phyloP scores from a whole-genome alignment of 2,329 filamentous ascomycete species.

The Ophiosphaerella herpotricha region DNA sequence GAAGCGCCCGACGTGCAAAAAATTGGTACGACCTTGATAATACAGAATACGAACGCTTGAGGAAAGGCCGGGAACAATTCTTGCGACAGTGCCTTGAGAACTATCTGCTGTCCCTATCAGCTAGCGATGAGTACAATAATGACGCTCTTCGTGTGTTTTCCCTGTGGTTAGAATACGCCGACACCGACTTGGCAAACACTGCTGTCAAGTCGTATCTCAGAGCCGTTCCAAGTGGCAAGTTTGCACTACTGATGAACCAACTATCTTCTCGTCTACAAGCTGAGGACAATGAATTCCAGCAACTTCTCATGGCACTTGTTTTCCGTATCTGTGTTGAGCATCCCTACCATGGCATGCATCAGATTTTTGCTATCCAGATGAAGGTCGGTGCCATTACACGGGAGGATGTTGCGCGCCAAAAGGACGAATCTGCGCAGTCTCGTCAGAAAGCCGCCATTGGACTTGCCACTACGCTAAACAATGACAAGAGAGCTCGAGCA shows the following conservation, averaged over 20 bases:
- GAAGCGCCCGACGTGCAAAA: constrained; percentile 70
- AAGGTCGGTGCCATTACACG: constrained; percentile 61
- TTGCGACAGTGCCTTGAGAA: constrained; percentile 90
- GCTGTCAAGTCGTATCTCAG: constrained; percentile 72
- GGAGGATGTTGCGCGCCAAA: constrained; percentile 57
- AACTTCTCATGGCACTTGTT: constrained; percentile 72
- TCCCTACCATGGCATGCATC: constrained; percentile 96
- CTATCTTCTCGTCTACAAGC: constrained; percentile 88
- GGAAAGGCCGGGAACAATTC: constrained; percentile 77
- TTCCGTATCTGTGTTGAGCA: constrained; percentile 88
- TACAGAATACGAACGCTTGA: constrained; percentile 79
- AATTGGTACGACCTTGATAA: constrained; percentile 91
- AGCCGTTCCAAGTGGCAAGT: constrained; percentile 85
- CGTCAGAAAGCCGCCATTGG: constrained; percentile 74
- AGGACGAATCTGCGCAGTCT: constrained; percentile 75
- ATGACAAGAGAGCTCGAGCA: constrained; percentile 55
- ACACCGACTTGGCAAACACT: constrained; percentile 75
- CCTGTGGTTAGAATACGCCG: constrained; percentile 87
- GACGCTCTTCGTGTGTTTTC: constrained; percentile 91
- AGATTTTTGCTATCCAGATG: constrained; percentile 73
- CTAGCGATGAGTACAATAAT: constrained; percentile 86
- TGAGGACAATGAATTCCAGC: constrained; percentile 72
- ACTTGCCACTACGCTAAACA: constrained; percentile 66
- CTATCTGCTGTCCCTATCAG: constrained; percentile 81
- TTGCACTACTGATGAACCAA: constrained; percentile 92